Evolutionary conservation across 345 rosid genomes (phyloP).

Genomic region (Turnera subulata): DNA sequence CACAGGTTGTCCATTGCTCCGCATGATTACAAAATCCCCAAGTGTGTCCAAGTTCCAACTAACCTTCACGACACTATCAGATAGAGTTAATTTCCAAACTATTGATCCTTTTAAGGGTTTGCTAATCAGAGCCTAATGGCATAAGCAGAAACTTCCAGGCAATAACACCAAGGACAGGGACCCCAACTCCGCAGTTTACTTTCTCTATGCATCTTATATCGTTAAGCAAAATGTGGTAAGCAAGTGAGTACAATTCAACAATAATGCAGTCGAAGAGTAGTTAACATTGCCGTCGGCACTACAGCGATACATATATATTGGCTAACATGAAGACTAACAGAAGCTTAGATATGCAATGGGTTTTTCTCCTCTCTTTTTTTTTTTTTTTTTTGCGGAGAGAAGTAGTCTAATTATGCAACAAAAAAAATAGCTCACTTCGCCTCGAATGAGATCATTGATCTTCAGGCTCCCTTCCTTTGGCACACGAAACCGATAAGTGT

Average conservation of each 20-base stretch:
- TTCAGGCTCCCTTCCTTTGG: constrained; percentile 73
- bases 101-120: too few relatives aligned
- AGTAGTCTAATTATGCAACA: not conserved
- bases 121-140: constrained; percentile 1
- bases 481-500: constrained; percentile 78
- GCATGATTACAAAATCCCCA: constrained; percentile 90
- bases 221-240: too few relatives aligned
- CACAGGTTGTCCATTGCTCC: constrained; percentile 94
- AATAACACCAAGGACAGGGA: too few relatives aligned
- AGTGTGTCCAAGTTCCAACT: constrained; percentile 89
- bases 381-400: too few relatives aligned
- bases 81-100: constrained; percentile 30
- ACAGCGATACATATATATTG: not conserved
- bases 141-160: not conserved
- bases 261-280: too few relatives aligned
- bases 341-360: too few relatives aligned
- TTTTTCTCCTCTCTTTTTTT: too few relatives aligned
- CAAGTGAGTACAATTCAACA: too few relatives aligned
- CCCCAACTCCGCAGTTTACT: not conserved
- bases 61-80: constrained; percentile 78
- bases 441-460: constrained; percentile 84
- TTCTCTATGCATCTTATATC: not conserved
- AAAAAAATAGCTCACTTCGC: constrained; percentile 60
- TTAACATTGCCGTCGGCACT: too few relatives aligned
- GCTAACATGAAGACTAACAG: not conserved